A percentile compares a stretch with the other conserved stretches of the same genome.
These are phyloP conservation scores for Brassica juncea DNA, from an alignment of 345 rosid species.

Conservation along the genomic window DNA sequence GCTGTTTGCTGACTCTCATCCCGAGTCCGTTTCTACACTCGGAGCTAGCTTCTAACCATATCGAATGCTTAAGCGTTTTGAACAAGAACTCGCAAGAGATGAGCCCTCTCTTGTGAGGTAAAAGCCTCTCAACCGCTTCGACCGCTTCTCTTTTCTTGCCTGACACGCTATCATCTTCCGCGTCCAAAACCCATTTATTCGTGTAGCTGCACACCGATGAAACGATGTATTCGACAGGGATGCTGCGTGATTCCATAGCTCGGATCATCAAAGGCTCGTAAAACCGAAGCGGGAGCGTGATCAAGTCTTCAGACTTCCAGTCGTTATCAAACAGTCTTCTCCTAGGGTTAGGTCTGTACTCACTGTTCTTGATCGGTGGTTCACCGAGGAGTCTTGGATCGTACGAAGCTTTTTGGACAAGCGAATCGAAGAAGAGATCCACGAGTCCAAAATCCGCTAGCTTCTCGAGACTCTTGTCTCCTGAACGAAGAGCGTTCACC, in stretches of 20 bases:
- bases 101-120: slow-evolving; percentile 60
- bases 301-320: slow-evolving; percentile 63
- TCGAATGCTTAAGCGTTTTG: slow-evolving; percentile 53
- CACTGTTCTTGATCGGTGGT: slow-evolving; percentile 44
- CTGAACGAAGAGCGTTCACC: slow-evolving; percentile 55
- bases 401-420: slow-evolving; percentile 51
- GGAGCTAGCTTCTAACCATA: slow-evolving; percentile 53
- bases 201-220: slow-evolving; percentile 52
- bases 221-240: slow-evolving; percentile 44
- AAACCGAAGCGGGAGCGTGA: slow-evolving; percentile 51
- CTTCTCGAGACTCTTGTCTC: slow-evolving; percentile 42
- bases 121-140: slow-evolving; percentile 65
- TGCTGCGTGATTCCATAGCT: slow-evolving; percentile 44
- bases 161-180: slow-evolving; percentile 41
- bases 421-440: slow-evolving; percentile 61
- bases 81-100: slow-evolving; percentile 57
- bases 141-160: slow-evolving; percentile 50
- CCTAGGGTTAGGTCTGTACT: slow-evolving; percentile 63
- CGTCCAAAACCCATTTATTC: slow-evolving; percentile 46
- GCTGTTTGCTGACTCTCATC: slow-evolving; percentile 69
- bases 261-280: slow-evolving; percentile 53
- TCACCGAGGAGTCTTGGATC: slow-evolving; percentile 71
- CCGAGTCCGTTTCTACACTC: slow-evolving; percentile 60
- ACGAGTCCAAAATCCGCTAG: slow-evolving; percentile 53
- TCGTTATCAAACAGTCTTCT: slow-evolving; percentile 58